A percentile compares a stretch with the other conserved stretches of the same genome.
These are phyloP conservation scores for Plasmodium gaboni DNA, from an alignment of 169 alveolate genomes.

Conservation along the genomic window DNA sequence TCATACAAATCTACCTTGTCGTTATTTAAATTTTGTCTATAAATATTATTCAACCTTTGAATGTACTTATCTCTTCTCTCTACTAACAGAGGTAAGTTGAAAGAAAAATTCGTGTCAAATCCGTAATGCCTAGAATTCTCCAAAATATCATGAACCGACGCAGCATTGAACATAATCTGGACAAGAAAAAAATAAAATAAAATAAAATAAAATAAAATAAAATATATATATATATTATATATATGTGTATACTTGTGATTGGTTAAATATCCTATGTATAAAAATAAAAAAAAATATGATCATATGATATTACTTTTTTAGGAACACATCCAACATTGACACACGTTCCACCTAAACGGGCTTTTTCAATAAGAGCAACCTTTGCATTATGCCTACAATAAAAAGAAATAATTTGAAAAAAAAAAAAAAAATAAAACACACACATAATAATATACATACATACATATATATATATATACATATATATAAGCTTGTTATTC, in stretches of 20 bases:
- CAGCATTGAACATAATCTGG: constrained; percentile 90
- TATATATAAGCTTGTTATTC: neutral
- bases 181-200: constrained; percentile 6
- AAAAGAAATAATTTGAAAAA: neutral
- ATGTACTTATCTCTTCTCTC: constrained; percentile 88
- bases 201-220: neutral
- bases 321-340: constrained; percentile 97
- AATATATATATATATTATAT: neutral
- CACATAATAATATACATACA: neutral
- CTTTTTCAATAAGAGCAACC: constrained; percentile 90
- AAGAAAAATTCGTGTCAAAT: constrained; percentile 61
- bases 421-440: neutral
- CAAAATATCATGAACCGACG: constrained; percentile 84
- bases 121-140: constrained; percentile 85
- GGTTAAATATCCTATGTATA: neutral
- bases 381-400: constrained; percentile 80
- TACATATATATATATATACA: neutral
- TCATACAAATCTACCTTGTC: constrained; percentile 83
- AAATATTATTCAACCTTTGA: constrained; percentile 87
- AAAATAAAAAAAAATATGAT: constrained; percentile 20
- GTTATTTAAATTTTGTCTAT: constrained; percentile 81
- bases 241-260: neutral
- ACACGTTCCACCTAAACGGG: constrained; percentile 94
- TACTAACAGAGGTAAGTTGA: constrained; percentile 47
- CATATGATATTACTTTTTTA: constrained; percentile 91